Base-by-base conservation (phyloP, 192 early-diverging fungal genomes). In the Fimicolochytrium jonesii region DNA sequence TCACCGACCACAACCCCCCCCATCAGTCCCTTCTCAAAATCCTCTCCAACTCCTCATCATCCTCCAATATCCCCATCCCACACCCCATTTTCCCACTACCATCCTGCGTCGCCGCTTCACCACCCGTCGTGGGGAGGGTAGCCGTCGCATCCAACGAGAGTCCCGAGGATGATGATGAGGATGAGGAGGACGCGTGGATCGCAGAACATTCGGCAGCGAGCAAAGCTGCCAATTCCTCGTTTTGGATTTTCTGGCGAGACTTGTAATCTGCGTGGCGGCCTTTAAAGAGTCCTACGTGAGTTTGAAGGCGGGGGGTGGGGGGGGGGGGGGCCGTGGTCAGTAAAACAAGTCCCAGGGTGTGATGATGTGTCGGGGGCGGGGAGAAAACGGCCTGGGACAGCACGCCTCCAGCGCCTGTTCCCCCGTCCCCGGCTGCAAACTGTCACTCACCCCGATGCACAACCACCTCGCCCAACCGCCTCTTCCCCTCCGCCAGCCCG, bases 401-500 rank as follows among this genome's bases (percentile, higher is more conserved):
- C 44, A 45, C 4, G 25, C 5, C 44, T 6, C 4, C 44, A 18
- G 18, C 17, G 17, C 44, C 5, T 4, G 44, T 17, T 45, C n/a
- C 4, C 18, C n/a, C 44, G 46, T 3, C n/a, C n/a, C n/a, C n/a
- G 1, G 39, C 44, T 0, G 23, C 26, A 36, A 29, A 50, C n/a
- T 37, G 44, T 66, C 70, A 30, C 51, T 56, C 88, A 77, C 59
- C 92, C n/a, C n/a, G 93, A 56, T 94, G 92, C 53, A 97, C 95
- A n/a, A 98, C 95, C 4, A 97, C 71, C 64, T 95, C 92, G 56
- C 95, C 95, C 3, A 98, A 71, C 67, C 86, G 87, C 45, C 93
- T 78, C 60, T 98, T 98, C 42, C 80, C 84, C 33, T 82, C 79
- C 4, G 95, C 94, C 7, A 80, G 69, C 25, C 89, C 85, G 37